Evolutionary conservation across 148 eudicot genomes (phyloP).

Genomic region (Chenopodium formosanum): DNA sequence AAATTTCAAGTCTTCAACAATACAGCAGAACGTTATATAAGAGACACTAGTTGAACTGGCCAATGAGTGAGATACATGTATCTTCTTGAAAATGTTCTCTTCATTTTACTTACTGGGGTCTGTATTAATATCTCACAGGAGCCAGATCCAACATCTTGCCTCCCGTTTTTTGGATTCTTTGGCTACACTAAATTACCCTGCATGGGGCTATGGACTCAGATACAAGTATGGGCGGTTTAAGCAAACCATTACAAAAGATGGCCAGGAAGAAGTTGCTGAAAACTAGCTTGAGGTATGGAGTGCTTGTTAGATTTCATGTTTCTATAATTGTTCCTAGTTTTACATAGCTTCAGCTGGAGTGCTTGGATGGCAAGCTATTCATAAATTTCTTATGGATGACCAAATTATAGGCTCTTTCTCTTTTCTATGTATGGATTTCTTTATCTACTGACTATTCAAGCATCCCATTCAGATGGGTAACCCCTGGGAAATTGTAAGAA

Average conservation of each 20-base stretch:
- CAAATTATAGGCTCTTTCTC: neutral
- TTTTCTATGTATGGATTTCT: neutral
- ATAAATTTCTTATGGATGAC: neutral
- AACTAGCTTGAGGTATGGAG: conserved; percentile 90
- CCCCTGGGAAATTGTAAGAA: conserved; percentile 92
- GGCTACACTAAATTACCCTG: conserved; percentile 93
- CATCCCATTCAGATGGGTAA: conserved; percentile 65
- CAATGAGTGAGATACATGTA: neutral
- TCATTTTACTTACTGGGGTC: conserved; percentile 3
- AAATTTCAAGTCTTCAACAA: neutral
- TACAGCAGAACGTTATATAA: neutral
- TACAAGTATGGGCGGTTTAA: conserved; percentile 93
- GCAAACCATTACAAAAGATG: conserved; percentile 85
- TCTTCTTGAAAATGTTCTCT: conserved; percentile 1
- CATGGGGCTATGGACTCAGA: conserved; percentile 98
- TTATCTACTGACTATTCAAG: conserved; percentile 17
- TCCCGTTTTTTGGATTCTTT: conserved; percentile 92
- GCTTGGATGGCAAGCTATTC: neutral
- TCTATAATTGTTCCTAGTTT: neutral
- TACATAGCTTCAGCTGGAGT: conserved; percentile 7
- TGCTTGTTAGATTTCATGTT: neutral
- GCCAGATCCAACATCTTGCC: conserved; percentile 94
- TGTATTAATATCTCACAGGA: conserved; percentile 47
- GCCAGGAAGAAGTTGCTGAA: conserved; percentile 97
- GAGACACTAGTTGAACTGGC: neutral